Evolutionary conservation across 108 stramenopile genomes (phyloP).

Genomic region (Asterionellopsis glacialis): DNA sequence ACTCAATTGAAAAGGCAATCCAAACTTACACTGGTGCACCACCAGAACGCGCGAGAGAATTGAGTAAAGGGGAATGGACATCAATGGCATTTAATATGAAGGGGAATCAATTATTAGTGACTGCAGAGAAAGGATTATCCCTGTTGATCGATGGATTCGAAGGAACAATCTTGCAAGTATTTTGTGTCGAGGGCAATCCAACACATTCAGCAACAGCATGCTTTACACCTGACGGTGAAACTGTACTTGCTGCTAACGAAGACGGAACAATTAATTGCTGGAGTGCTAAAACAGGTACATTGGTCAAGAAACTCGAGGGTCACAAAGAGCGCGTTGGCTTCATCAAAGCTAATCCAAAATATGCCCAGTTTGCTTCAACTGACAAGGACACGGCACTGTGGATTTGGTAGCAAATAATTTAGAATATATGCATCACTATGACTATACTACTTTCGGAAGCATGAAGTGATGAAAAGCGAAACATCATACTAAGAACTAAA

Average conservation of each 20-base stretch:
- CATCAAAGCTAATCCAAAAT: slow-evolving; percentile 68
- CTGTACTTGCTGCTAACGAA: slow-evolving; percentile 57
- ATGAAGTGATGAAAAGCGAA: too few species aligned
- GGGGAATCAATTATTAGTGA: slow-evolving; percentile 69
- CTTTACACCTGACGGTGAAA: slow-evolving; percentile 66
- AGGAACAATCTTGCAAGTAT: slow-evolving; percentile 57
- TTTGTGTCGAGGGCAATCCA: slow-evolving; percentile 32
- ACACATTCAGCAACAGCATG: slow-evolving; percentile 35
- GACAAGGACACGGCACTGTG: slow-evolving; percentile 65
- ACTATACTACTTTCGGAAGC: too few species aligned
- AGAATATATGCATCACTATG: too few species aligned
- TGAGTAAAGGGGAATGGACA: slow-evolving; percentile 42
- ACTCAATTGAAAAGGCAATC: slow-evolving; percentile 49
- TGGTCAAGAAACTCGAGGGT: slow-evolving; percentile 52
- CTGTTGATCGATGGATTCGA: slow-evolving; percentile 76
- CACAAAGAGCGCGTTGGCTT: slow-evolving; percentile 45
- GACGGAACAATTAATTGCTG: slow-evolving; percentile 65
- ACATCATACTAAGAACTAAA: too few species aligned
- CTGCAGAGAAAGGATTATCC: slow-evolving; percentile 39
- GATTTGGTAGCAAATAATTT: slow-evolving; percentile 40
- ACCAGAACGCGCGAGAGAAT: slow-evolving; percentile 29
- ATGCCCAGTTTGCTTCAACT: slow-evolving; percentile 57
- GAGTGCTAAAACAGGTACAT: slow-evolving; percentile 47
- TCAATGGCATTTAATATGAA: slow-evolving; percentile 65
- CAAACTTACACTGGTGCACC: slow-evolving; percentile 18